Base-by-base conservation (phyloP, 768 basidiomycete genomes). In the Amanita subjunquillea region DNA sequence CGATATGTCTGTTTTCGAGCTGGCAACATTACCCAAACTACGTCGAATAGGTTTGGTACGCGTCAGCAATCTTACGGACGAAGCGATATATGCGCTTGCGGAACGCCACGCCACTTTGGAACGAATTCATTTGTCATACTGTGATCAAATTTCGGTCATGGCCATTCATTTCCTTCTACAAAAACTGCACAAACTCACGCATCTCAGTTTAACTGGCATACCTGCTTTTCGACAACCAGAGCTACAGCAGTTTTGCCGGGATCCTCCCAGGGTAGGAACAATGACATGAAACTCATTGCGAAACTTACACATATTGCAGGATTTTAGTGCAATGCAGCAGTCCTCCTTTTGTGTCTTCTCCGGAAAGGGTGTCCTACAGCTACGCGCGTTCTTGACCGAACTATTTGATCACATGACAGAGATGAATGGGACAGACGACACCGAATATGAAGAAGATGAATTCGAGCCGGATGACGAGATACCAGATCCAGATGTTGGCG, bases 131-230 rank as follows among this genome's bases (percentile, higher is more conserved):
- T 73, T 99, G 46, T 96, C 92, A 2, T 97, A 98, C 64, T 99
- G 96, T 66, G 91, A 96, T 65, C 89, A 94, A 62, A 87, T 99
- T 52, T 83, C 88, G 5, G 89, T 97, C 59, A 78, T 85, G 71
- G 93, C 93, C 15, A 80, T 98, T 46, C 87, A 94, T 61, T 91
- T 86, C 66, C 77, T 99, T 42, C 77, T 99, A 40, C 83, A 87
- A 62, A 85, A 86, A 61, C 76, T 98, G n/a, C 82, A 83, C 62
- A 88, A 89, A 59, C 72, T 99, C 29, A 96, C 91, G 1, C 96
- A 99, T 70, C 76, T 99, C 44, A 95, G 92, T 66, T 69, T 99
- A 56, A 97, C 96, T n/a, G 96, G 94, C n/a, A 87, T 99, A 30
- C 84, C 85, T 7, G 82, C 91, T 5, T 98, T 99, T 72, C 80